Base-by-base conservation (phyloP, 768 basidiomycete species). In the Naganishia vaughanmartiniae region DNA sequence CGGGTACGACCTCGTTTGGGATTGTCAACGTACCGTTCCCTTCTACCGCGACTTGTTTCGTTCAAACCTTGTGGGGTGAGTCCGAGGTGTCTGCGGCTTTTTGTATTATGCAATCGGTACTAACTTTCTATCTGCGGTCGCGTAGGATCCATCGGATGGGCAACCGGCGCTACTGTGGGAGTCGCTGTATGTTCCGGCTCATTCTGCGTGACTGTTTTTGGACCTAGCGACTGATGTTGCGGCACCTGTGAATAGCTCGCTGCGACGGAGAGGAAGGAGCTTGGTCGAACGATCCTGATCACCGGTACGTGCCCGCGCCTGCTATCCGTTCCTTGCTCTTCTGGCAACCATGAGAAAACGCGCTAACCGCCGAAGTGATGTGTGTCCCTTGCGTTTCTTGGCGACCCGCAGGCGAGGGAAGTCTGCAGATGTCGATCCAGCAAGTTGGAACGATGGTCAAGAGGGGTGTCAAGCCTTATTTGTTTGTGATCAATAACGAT, bases 1-100 rank as follows among this genome's bases (percentile, higher is more conserved):
- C 93, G 15, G 93, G 92, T 4, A 93, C 92, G 0, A 87, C 90
- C 15, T 89, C 84, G 72, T 96, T 95, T 78, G 94, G 93, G 54
- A 86, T 95, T 56, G 79, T 93, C 48, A 91, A 91, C 71, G 85
- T 92, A 34, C 87, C 88, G 1, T 82, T 95, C 14, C 94, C 94
- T 0, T 84, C 86, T n/a, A 84, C 87, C 54, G 83, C 88, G 0
- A 80, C 87, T 5, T 87, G 73, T 65, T 65, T 79, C n/a, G 70
- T 73, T n/a, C 77, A 81, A 74, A 87, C 95, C 63, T 82, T 96
- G 6, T 96, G 90, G 89, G 93, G 94, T 60, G 57, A 34, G 57
- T 39, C 57, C 1, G 7, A 31, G 19, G 30, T 31, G 17, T 5
- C 7, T 28, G 7, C 11, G 19, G 5, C 34, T 15, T 15, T 15